phyloP scores from a whole-genome alignment of 2,329 filamentous ascomycete species.

The Venturiaceae sp. region DNA sequence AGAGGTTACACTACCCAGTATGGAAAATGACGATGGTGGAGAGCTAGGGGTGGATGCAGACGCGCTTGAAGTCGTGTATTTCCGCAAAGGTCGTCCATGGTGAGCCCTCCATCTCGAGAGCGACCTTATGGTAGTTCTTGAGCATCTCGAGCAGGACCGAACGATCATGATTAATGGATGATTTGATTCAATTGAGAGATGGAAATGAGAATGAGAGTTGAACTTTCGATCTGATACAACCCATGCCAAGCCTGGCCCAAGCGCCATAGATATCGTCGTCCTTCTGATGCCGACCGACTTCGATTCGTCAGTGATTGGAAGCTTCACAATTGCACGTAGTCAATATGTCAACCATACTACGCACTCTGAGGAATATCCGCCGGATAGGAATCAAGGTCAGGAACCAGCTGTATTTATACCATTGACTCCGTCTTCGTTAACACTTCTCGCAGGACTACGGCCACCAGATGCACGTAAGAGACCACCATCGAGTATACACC shows the following conservation, averaged over 20 bases:
- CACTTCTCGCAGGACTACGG: constrained; percentile 61
- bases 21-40: constrained; percentile 37
- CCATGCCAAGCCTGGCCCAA: background rate
- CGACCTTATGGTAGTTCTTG: background rate
- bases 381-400: constrained; percentile 78
- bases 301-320: background rate
- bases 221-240: too few relatives aligned
- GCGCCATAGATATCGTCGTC: background rate
- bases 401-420: constrained; percentile 2
- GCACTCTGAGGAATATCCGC: constrained; percentile 80
- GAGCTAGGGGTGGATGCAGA: background rate
- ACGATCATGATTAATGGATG: constrained; percentile 3
- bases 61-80: background rate
- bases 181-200: background rate
- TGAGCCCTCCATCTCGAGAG: background rate
- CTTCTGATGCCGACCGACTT: background rate
- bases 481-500: constrained; percentile 15
- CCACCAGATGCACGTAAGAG: constrained; percentile 83
- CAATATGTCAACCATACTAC: constrained; percentile 82
- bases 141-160: background rate
- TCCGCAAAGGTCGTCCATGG: background rate
- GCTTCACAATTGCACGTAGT: constrained; percentile 7
- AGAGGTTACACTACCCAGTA: constrained; percentile 50
- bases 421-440: constrained; percentile 17
- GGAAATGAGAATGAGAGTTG: too few relatives aligned